These are phyloP conservation scores for Phlyctochytrium arcticum DNA, from an alignment of 192 early-diverging fungal genomes.

Conservation along the genomic window DNA sequence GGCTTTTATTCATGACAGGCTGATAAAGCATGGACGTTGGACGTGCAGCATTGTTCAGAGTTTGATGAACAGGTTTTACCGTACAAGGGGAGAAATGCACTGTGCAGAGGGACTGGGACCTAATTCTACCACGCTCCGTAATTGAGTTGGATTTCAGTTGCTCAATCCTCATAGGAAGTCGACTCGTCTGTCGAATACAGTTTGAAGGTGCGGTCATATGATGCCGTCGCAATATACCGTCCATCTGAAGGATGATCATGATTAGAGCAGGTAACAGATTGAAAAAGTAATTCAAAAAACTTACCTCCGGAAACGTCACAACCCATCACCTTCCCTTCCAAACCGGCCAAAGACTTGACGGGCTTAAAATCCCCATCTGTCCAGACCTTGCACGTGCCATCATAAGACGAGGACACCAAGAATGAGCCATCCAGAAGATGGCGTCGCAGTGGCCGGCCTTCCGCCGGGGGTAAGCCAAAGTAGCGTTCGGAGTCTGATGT, in stretches of 20 bases:
- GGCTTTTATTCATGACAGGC: no score
- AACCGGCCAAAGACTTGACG: conserved; percentile 78
- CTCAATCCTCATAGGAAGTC: not conserved
- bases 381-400: conserved; percentile 91
- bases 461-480: conserved; percentile 1
- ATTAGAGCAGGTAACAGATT: not conserved
- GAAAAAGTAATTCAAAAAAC: not conserved
- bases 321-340: conserved; percentile 87
- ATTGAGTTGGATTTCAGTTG: no score
- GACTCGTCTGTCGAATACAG: conserved; percentile 47
- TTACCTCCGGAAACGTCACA: conserved; percentile 69
- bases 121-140: no score
- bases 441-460: conserved; percentile 28
- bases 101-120: no score
- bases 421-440: conserved; percentile 65
- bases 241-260: conserved; percentile 55
- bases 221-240: conserved; percentile 77
- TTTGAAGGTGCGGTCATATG: conserved; percentile 95
- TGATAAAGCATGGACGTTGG: no score
- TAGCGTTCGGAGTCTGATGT: conserved; percentile 7
- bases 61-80: no score
- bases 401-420: conserved; percentile 77
- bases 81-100: no score
- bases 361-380: conserved; percentile 91
- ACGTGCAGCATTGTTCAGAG: no score